Evolutionary conservation across 2,329 filamentous ascomycete species (phyloP).

Genomic region (Pseudocercospora vitis): DNA sequence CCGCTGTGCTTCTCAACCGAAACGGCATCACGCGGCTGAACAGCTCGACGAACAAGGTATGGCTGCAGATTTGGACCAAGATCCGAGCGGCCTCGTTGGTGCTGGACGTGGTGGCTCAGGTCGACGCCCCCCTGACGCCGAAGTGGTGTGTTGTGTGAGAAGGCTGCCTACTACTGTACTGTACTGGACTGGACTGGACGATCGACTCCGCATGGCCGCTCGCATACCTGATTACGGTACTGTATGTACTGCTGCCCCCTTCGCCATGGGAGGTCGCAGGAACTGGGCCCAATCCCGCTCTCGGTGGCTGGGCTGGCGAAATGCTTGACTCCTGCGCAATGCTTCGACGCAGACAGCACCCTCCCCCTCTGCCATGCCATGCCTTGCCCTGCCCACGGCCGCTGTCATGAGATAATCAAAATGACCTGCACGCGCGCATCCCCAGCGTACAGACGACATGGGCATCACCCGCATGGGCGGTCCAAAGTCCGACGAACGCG

Average conservation of each 20-base stretch:
- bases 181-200: not conserved
- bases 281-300: not conserved
- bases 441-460: not conserved
- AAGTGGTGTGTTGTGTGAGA: no score
- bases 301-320: not conserved
- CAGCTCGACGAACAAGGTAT: not conserved
- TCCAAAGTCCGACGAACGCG: not conserved
- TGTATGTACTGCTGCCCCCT: not conserved
- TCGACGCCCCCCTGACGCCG: no score
- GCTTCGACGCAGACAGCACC: not conserved
- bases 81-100: not conserved
- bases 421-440: no score
- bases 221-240: no score
- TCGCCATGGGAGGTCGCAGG: not conserved
- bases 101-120: no score
- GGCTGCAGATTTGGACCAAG: not conserved
- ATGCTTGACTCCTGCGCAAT: not conserved
- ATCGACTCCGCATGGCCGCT: not conserved
- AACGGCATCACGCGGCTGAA: constrained; percentile 15
- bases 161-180: not conserved
- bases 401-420: no score
- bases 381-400: not conserved
- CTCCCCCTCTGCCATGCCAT: not conserved
- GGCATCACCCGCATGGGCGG: not conserved
- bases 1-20: constrained; percentile 8